Conservation (phyloP, 176 grass and related monocot genomes). For the Bromus sterilis region DNA sequence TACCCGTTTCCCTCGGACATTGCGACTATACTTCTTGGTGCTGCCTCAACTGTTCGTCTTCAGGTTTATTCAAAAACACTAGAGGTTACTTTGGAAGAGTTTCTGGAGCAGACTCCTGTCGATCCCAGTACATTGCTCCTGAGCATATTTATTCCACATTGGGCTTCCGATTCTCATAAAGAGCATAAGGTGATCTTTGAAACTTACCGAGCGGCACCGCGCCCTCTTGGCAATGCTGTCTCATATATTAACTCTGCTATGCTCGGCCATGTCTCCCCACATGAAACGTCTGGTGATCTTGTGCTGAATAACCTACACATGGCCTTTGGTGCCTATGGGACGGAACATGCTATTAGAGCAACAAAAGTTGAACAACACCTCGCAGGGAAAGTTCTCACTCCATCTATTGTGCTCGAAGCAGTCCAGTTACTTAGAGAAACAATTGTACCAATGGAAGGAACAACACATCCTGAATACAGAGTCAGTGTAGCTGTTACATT, state of each 20-base stretch:
- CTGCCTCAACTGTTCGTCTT: constrained; percentile 40
- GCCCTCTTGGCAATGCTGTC: constrained; percentile 71
- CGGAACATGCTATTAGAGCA: constrained; percentile 65
- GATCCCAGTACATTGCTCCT: constrained; percentile 40
- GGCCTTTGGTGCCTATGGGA: constrained; percentile 75
- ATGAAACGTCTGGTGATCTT: constrained; percentile 22
- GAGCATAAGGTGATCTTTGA: constrained; percentile 34
- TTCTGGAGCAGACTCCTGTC: constrained; percentile 42
- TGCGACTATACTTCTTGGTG: constrained; percentile 69
- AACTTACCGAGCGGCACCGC: constrained; percentile 55
- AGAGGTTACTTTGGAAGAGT: constrained; percentile 59
- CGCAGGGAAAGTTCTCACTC: constrained; percentile 36
- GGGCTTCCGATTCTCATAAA: constrained; percentile 8
- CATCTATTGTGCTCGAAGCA: constrained; percentile 48
- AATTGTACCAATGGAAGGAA: constrained; percentile 54
- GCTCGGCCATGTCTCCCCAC: constrained; percentile 27
- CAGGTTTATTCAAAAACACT: constrained; percentile 29
- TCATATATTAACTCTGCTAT: constrained; percentile 67
- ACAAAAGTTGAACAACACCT: constrained; percentile 58
- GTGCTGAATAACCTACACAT: constrained; percentile 40
- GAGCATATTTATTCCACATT: constrained; percentile 63
- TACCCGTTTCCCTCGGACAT: constrained; percentile 57
- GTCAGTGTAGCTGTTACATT: constrained; percentile 63
- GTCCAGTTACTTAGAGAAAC: constrained; percentile 37
- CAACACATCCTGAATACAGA: constrained; percentile 57